Base-by-base conservation (phyloP, 1,284 basidiomycete genomes). In the Tylopilus orsonianus region DNA sequence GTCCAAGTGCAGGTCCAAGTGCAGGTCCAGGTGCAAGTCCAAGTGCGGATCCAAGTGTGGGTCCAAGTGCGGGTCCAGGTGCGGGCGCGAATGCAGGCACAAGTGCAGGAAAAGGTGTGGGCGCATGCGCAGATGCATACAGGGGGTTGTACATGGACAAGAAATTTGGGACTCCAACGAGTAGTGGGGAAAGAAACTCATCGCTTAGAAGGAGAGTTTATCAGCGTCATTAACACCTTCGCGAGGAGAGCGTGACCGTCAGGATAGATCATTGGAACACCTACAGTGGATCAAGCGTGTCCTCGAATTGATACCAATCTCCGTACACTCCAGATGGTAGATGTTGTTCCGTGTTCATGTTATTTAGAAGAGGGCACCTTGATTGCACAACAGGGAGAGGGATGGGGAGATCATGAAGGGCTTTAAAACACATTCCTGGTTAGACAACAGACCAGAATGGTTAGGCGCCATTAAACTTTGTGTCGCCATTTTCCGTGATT, bases 161-260 rank as follows among this genome's bases (percentile, higher is more conserved):
- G 27, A 16, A 7, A 18, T 29, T 4, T 2, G 57, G 41, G 4
- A 29, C 3, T 14, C 43, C 48, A 5, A 6, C 9, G 20, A 47
- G 37, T n/a, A 61, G 9, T 3, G 42, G 56, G 4, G 49, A 36
- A 16, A 59, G 44, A 10, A 63, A 46, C 35, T 50, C 60, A 4
- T 63, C 58, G 0, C 58, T 59, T 41, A 6, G 14, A 2, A 20
- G 19, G 16, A 37, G 32, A 14, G n/a, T 14, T 13, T 5, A 16
- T 14, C 29, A 41, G 14, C 6, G 26, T 44, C 45, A 48, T 41
- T 39, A 2, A 22, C 5, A 20, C 13, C 4, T 12, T 6, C 26
- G 36, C 23, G 16, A 44, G 4, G 12, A 39, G 23, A 19, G 22
- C 2, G 10, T 9, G 33, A 16, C 27, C 12, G 34, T 32, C 19